Evolutionary conservation across 805 yeast species (phyloP), one percentile per base, ranked within the genome.

Genomic region (Naumovozyma castellii): DNA sequence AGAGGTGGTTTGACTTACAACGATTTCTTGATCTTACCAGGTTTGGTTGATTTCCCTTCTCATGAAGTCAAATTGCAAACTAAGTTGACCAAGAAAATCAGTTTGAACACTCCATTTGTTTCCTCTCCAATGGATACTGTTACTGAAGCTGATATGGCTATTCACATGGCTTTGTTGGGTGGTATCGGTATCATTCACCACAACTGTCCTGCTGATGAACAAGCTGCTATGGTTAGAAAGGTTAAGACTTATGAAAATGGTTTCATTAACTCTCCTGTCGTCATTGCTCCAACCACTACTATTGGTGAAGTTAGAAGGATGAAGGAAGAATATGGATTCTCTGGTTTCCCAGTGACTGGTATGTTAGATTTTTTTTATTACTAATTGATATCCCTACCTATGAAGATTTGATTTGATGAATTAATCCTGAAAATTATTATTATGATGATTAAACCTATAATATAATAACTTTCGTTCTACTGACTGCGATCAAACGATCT

Each of bases 101-200:
- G 92, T 41, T 73, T 92, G 67, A 87, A 83, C 72, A 72, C 95
- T 35, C 98, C 98, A 43, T 86, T 92, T 52, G 90, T 92, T 44
- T 90, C 97, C 16, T 86, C 97, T 57, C 98, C 98, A 54, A 92
- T 92, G 98, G 98, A 92, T 69, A 92, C 98, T 37, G 98, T 92
- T 51, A 92, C 98, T 43, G 98, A 92, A 73, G 69, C 87, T 47
- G 84, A 80, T 45, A 92, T 92, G 98, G 98, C 98, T 50, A 90
- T 92, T 55, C 80, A 87, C 69, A 88, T 92, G 97, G 97, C 98
- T 52, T 76, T 92, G 51, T 76, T 88, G 56, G 98, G 98, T 65
- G 98, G 98, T 68, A 86, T 92, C 65, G 98, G 98, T 78, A 84
- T 92, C 61, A 80, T 92, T 56, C 98, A 92, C 68, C 97, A 92